Conservation (phyloP, 768 basidiomycete genomes). For the Podaxis mareebaensis region DNA sequence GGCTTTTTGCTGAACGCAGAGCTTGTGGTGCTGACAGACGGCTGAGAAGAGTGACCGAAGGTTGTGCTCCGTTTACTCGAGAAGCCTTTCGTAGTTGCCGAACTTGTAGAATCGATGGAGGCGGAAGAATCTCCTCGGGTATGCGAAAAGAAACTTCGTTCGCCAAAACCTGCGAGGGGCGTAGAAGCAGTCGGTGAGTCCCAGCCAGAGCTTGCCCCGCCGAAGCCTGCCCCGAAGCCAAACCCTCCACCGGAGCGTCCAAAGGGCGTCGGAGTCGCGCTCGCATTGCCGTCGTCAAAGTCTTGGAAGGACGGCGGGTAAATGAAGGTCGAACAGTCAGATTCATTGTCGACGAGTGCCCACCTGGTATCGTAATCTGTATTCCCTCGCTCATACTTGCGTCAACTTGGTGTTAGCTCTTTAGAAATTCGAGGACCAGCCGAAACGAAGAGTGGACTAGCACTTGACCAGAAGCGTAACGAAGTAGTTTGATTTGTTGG, state of each 20-base stretch:
- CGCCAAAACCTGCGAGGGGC: slow-evolving; percentile 49
- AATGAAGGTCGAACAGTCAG: slow-evolving; percentile 7
- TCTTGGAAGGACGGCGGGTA: slow-evolving; percentile 42
- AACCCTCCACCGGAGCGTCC: slow-evolving; percentile 51
- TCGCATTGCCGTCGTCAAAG: slow-evolving; percentile 76
- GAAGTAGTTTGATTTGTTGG: slow-evolving; percentile 2
- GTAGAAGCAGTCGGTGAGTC: slow-evolving; percentile 69
- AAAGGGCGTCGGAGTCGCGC: slow-evolving; percentile 65
- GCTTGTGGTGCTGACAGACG: slow-evolving; percentile 61
- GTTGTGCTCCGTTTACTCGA: slow-evolving; percentile 48
- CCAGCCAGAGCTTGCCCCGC: slow-evolving; percentile 45
- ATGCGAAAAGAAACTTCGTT: slow-evolving; percentile 70
- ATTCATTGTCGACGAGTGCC: slow-evolving; percentile 16
- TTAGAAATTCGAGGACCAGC: slow-evolving; percentile 21
- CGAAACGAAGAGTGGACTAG: slow-evolving; percentile 13
- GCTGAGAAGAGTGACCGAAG: slow-evolving; percentile 71
- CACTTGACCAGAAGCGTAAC: slow-evolving; percentile 15
- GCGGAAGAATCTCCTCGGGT: slow-evolving; percentile 75
- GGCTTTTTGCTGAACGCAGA: slow-evolving; percentile 76
- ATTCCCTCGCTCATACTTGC: slow-evolving; percentile 46
- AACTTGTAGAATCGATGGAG: slow-evolving; percentile 74
- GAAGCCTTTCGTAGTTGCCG: slow-evolving; percentile 50
- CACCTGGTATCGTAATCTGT: slow-evolving; percentile 70
- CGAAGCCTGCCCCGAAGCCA: slow-evolving; percentile 41
- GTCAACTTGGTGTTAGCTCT: slow-evolving; percentile 10